Conservation (phyloP, 2,329 filamentous ascomycete genomes). For the Niveomyces coronatus region DNA sequence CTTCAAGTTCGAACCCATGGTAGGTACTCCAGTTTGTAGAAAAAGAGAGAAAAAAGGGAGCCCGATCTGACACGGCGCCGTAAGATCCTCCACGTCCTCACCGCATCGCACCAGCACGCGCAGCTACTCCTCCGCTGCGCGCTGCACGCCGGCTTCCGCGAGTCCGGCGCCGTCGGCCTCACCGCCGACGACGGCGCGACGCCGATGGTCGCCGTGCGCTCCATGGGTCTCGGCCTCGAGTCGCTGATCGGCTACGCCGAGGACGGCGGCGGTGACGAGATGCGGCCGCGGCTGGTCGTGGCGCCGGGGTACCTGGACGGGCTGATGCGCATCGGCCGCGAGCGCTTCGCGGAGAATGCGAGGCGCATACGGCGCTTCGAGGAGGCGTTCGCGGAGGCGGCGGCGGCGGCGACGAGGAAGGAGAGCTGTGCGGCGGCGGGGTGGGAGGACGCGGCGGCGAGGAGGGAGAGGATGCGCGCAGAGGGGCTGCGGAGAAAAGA, state of each 20-base stretch:
- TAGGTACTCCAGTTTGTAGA: conserved; percentile 31
- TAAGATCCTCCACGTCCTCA: conserved; percentile 88
- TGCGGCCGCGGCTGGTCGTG: conserved; percentile 39
- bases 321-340: conserved; percentile 61
- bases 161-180: conserved; percentile 73
- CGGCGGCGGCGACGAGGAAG: conserved; percentile 17
- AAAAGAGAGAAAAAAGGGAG: not conserved
- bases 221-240: conserved; percentile 72
- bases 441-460: conserved; percentile 45
- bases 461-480: conserved; percentile 44
- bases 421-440: conserved; percentile 26
- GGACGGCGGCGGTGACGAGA: conserved; percentile 27
- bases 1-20: conserved; percentile 94
- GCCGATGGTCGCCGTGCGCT: conserved; percentile 78
- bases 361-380: conserved; percentile 58
- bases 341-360: conserved; percentile 60
- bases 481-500: conserved; percentile 48
- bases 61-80: conserved; percentile 10
- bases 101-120: conserved; percentile 63
- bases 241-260: conserved; percentile 58
- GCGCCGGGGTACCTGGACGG: conserved; percentile 55
- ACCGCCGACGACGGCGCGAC: conserved; percentile 25
- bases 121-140: conserved; percentile 67
- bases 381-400: conserved; percentile 32
- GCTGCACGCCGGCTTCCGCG: conserved; percentile 74